A percentile compares a stretch with the other conserved stretches of the same genome.
Evolutionary conservation across 208 protist species (phyloP).

Genomic region (Entamoeba invadens): DNA sequence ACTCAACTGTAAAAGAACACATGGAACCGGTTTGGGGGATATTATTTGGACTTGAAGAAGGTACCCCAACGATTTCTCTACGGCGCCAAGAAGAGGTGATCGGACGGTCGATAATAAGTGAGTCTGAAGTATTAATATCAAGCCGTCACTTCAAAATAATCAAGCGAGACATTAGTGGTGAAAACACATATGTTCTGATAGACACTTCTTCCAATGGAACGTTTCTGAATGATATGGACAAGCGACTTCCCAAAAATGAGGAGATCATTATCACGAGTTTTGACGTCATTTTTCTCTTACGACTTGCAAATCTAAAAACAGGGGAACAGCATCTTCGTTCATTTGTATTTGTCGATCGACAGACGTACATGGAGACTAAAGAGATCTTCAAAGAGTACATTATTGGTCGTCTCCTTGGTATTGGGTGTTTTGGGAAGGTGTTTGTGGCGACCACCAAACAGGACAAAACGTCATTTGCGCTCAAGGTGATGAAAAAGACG

Average conservation of each 20-base stretch:
- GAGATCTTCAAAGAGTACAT: not conserved
- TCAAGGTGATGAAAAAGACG: not conserved
- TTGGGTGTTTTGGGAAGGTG: not conserved
- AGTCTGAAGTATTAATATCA: not conserved
- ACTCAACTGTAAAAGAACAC: too few relatives aligned
- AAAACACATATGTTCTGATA: not conserved
- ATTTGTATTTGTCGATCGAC: not conserved
- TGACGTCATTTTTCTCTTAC: not conserved
- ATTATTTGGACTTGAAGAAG: not conserved
- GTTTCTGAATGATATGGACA: not conserved
- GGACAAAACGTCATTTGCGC: not conserved
- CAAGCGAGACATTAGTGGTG: not conserved
- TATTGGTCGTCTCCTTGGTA: not conserved
- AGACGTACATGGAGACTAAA: not conserved
- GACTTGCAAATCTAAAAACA: not conserved
- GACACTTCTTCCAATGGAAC: not conserved
- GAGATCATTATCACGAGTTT: not conserved
- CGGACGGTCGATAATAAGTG: not conserved
- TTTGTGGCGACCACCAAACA: not conserved
- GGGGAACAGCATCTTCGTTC: not conserved
- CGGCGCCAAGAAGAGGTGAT: not conserved
- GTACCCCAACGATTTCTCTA: not conserved
- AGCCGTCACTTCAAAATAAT: not conserved
- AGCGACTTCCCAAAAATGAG: not conserved
- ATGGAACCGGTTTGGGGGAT: too few relatives aligned